Conservation (phyloP, 768 basidiomycete genomes). For the Kockovaella imperatae region DNA sequence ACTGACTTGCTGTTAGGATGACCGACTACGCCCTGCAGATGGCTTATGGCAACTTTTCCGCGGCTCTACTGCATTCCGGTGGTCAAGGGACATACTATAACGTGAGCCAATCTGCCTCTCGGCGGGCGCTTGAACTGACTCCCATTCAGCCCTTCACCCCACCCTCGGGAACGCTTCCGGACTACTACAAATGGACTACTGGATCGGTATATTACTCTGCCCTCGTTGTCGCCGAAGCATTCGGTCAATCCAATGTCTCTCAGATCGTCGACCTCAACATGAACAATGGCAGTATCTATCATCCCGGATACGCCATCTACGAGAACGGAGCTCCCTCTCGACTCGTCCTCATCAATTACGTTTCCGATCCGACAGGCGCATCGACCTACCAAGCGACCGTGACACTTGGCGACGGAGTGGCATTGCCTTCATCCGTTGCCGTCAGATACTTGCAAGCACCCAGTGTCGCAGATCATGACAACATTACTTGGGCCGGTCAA, state of each 20-base stretch:
- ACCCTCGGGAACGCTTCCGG: slow-evolving; percentile 53
- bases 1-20: slow-evolving; percentile 26
- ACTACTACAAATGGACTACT: slow-evolving; percentile 62
- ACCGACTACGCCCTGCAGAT: slow-evolving; percentile 56
- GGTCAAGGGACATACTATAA: slow-evolving; percentile 53
- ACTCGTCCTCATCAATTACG: slow-evolving; percentile 65
- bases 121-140: not conserved
- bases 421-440: slow-evolving; percentile 30
- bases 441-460: slow-evolving; percentile 50
- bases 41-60: slow-evolving; percentile 53
- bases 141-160: slow-evolving; percentile 51
- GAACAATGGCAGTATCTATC: slow-evolving; percentile 50
- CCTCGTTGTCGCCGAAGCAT: slow-evolving; percentile 60
- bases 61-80: slow-evolving; percentile 52
- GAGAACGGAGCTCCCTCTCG: slow-evolving; percentile 59
- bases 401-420: slow-evolving; percentile 47
- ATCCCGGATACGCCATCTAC: slow-evolving; percentile 64
- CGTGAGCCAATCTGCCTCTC: slow-evolving; percentile 41
- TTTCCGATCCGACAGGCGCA: slow-evolving; percentile 57
- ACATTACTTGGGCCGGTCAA: slow-evolving; percentile 73
- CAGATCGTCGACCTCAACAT: slow-evolving; percentile 60
- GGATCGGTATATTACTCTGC: slow-evolving; percentile 68
- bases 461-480: slow-evolving; percentile 55
- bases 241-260: slow-evolving; percentile 59
- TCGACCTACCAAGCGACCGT: slow-evolving; percentile 53